Percentiles rank a stretch among this genome's conserved stretches.
These are phyloP conservation scores for Dacryopinax spathularia DNA, from an alignment of 768 basidiomycete genomes.

Conservation along the genomic window DNA sequence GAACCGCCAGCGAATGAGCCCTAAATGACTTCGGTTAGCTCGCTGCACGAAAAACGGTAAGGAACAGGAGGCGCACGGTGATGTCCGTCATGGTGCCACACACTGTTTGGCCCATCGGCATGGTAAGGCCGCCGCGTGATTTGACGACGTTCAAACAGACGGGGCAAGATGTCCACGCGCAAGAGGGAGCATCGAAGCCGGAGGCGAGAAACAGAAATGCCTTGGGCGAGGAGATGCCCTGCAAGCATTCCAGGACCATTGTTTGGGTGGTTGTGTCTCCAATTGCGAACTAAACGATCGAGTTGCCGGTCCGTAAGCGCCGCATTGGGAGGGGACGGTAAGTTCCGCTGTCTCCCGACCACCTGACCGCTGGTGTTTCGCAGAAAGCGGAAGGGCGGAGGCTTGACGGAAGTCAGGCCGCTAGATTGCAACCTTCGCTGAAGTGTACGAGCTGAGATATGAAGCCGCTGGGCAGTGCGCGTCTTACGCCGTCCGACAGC, in stretches of 20 bases:
- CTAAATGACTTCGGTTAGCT: conserved; percentile 11
- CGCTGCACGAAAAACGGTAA: conserved; percentile 5
- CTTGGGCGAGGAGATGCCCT: not conserved
- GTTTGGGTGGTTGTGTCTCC: too few species aligned
- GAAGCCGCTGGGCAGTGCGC: too few species aligned
- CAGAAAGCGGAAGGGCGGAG: too few species aligned
- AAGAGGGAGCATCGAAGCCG: not conserved
- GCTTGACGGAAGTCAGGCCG: too few species aligned
- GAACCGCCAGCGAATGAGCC: conserved; percentile 26
- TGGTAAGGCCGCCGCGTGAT: conserved; percentile 18
- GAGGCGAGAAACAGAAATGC: not conserved
- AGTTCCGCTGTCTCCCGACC: too few species aligned
- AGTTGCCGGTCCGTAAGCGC: too few species aligned
- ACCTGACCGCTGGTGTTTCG: too few species aligned
- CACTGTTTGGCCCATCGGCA: conserved; percentile 26
- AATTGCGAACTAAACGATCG: too few species aligned
- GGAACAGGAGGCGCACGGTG: conserved; percentile 21
- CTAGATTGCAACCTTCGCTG: too few species aligned
- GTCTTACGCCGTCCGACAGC: too few species aligned
- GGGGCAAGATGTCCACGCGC: not conserved
- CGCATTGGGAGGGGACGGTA: too few species aligned
- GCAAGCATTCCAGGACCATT: not conserved
- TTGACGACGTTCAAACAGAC: conserved; percentile 7
- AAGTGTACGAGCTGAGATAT: too few species aligned
- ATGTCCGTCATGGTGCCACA: conserved; percentile 30